These are phyloP conservation scores for Lecanicillium sp. DNA, from an alignment of 2,329 filamentous ascomycete species.

Conservation along the genomic window DNA sequence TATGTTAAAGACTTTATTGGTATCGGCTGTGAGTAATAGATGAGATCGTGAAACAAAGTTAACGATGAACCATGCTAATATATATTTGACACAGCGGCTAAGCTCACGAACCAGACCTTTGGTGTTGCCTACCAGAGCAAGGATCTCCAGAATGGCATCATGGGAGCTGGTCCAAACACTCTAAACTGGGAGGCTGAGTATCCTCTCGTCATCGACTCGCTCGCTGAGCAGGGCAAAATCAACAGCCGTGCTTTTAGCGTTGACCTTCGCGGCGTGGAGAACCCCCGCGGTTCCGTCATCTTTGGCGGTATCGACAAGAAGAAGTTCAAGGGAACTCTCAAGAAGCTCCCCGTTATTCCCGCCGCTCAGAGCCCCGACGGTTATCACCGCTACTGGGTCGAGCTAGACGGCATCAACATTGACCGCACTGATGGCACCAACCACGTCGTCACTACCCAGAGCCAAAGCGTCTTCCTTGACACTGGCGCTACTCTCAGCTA, in stretches of 20 bases:
- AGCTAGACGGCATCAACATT: conserved; percentile 35
- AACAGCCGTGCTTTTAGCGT: conserved; percentile 56
- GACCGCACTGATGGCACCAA: conserved; percentile 23
- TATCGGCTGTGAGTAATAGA: conserved; percentile 19
- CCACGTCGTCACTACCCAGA: conserved; percentile 26
- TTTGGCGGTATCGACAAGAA: conserved; percentile 60
- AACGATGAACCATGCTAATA: no score
- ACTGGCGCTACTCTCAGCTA: conserved; percentile 62
- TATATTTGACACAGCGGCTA: conserved; percentile 21
- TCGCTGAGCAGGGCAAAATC: conserved; percentile 43
- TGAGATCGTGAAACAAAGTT: no score
- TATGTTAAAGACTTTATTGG: conserved; percentile 39
- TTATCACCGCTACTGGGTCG: conserved; percentile 44
- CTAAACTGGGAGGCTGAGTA: conserved; percentile 36
- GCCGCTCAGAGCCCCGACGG: conserved; percentile 45
- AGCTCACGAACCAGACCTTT: conserved; percentile 44
- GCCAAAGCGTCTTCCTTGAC: conserved; percentile 58
- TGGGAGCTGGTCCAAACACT: conserved; percentile 64
- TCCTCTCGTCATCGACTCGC: conserved; percentile 43
- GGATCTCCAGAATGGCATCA: conserved; percentile 48
- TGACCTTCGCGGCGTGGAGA: conserved; percentile 53
- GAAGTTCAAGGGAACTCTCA: conserved; percentile 53
- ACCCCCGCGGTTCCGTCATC: conserved; percentile 53
- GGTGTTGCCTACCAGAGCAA: conserved; percentile 48
- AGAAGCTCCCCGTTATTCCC: conserved; percentile 53